Evolutionary conservation across 768 basidiomycete genomes (phyloP).

Genomic region (Boletus rex-veris): DNA sequence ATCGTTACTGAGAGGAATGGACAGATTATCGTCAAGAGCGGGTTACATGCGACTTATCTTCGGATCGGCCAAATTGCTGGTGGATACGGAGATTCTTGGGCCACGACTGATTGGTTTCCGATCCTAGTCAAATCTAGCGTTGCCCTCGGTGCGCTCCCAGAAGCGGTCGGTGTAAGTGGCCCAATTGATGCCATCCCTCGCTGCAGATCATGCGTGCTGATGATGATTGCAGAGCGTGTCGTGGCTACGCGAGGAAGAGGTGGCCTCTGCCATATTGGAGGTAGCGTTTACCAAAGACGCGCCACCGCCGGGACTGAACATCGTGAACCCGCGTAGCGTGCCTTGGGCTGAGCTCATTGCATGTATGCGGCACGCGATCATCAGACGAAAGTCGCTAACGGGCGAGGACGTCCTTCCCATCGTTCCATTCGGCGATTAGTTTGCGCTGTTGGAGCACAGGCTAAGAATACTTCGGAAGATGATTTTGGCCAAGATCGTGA

Average conservation of each 20-base stretch:
- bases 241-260: constrained; percentile 43
- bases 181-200: background rate
- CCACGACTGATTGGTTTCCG: background rate
- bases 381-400: constrained; percentile 4
- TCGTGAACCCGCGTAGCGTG: constrained; percentile 38
- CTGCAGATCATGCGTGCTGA: background rate
- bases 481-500: constrained; percentile 32
- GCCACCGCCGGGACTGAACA: constrained; percentile 28
- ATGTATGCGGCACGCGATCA: constrained; percentile 17
- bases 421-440: constrained; percentile 36
- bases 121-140: background rate
- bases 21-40: background rate
- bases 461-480: constrained; percentile 18
- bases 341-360: constrained; percentile 32
- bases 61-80: background rate
- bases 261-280: constrained; percentile 33
- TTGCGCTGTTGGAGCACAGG: constrained; percentile 25
- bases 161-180: constrained; percentile 33
- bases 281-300: constrained; percentile 17
- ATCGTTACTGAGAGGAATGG: background rate
- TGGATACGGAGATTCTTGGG: background rate
- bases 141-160: constrained; percentile 24
- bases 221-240: constrained; percentile 31
- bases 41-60: background rate
- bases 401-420: constrained; percentile 22